Percentiles rank a stretch among this genome's conserved stretches.
phyloP scores from a whole-genome alignment of 768 basidiomycete species.

The Glaciozyma antarctica region DNA sequence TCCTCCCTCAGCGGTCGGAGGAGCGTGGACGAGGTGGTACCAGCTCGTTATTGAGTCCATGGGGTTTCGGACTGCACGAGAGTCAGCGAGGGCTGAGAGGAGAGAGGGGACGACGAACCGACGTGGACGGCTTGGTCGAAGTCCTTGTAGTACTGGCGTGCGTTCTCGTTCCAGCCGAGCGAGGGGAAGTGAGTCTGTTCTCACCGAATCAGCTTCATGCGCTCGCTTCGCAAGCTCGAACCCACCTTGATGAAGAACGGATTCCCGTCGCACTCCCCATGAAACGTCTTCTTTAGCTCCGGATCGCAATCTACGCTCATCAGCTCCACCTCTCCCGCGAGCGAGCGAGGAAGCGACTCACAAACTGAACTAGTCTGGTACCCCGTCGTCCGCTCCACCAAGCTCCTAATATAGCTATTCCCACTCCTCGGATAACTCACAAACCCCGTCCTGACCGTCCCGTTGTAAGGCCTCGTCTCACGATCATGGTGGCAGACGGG shows the following conservation, averaged over 20 bases:
- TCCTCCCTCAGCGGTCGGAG: slow-evolving; percentile 1
- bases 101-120: background rate
- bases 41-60: slow-evolving; percentile 17
- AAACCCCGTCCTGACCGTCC: slow-evolving; percentile 11
- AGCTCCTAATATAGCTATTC: slow-evolving; percentile 20
- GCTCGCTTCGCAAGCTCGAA: background rate
- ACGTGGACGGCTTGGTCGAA: slow-evolving; percentile 16
- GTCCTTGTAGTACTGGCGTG: background rate
- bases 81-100: background rate
- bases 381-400: slow-evolving; percentile 27
- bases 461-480: background rate
- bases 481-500: slow-evolving; percentile 19
- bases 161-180: background rate
- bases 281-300: slow-evolving; percentile 7
- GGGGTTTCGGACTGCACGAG: slow-evolving; percentile 14
- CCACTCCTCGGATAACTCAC: slow-evolving; percentile 25
- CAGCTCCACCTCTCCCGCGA: background rate
- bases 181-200: slow-evolving; percentile 17
- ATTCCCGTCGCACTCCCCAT: slow-evolving; percentile 15
- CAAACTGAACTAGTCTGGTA: slow-evolving; percentile 26
- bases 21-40: slow-evolving; percentile 15
- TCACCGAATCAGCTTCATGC: background rate
- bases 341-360: background rate
- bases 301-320: slow-evolving; percentile 6
- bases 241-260: slow-evolving; percentile 16